Evolutionary conservation across 805 yeast species (phyloP).

Genomic region (Ogataea allantospora): DNA sequence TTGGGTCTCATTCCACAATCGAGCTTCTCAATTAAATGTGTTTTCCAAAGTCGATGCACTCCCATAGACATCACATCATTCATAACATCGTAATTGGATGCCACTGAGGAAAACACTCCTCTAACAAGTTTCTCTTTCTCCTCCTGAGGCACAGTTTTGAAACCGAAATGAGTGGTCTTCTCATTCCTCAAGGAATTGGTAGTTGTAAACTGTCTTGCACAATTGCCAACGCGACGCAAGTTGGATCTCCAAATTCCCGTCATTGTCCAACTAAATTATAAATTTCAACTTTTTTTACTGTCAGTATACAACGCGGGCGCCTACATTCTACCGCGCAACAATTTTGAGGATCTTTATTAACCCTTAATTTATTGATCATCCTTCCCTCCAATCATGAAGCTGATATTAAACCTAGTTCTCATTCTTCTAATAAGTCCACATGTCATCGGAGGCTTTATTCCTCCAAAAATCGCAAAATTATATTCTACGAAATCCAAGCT

Average conservation of each 20-base stretch:
- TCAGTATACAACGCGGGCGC: constrained; percentile 7
- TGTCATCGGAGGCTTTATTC: constrained; percentile 11
- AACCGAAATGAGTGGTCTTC: constrained; percentile 90
- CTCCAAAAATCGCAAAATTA: constrained; percentile 9
- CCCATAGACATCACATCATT: constrained; percentile 98
- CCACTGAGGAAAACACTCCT: constrained; percentile 91
- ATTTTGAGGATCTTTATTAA: constrained; percentile 1
- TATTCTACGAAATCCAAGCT: constrained; percentile 3
- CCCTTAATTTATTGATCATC: constrained; percentile 1
- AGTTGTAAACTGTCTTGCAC: constrained; percentile 7
- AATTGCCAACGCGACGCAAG: neutral
- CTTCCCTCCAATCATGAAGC: neutral
- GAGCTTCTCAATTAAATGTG: constrained; percentile 78
- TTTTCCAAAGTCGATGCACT: constrained; percentile 92
- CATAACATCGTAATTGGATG: constrained; percentile 92
- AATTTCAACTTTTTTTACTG: constrained; percentile 3
- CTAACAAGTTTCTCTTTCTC: constrained; percentile 83
- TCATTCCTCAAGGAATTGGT: constrained; percentile 6
- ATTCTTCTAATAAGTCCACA: neutral
- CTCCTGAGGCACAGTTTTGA: constrained; percentile 70
- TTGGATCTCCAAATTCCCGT: constrained; percentile 5
- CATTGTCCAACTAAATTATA: neutral
- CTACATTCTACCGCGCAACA: constrained; percentile 9
- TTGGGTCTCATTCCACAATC: constrained; percentile 96
- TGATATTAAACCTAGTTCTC: neutral